A percentile compares a stretch with the other conserved stretches of the same genome.
Evolutionary conservation across 805 yeast species (phyloP).

Genomic region (Teunomyces pallodes): DNA sequence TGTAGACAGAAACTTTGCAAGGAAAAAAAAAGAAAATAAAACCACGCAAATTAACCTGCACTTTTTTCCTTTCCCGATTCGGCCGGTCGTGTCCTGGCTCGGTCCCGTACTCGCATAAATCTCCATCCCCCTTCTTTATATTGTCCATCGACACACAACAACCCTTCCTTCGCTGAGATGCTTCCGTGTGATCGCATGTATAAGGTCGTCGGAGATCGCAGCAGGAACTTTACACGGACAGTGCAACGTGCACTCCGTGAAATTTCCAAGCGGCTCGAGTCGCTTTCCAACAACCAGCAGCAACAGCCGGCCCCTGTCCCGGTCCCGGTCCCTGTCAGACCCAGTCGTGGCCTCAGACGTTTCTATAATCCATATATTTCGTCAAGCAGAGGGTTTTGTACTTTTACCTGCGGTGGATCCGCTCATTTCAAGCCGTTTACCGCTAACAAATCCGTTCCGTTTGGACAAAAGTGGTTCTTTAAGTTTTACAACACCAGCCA

Average conservation of each 20-base stretch:
- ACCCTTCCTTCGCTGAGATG: constrained; percentile 23
- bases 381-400: constrained; percentile 1
- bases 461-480: constrained; percentile 9
- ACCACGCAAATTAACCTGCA: too few species aligned
- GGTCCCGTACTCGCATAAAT: neutral
- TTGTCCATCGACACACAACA: neutral
- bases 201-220: constrained; percentile 33
- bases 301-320: constrained; percentile 24
- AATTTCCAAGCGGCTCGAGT: constrained; percentile 44
- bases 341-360: constrained; percentile 3
- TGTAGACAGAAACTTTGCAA: too few species aligned
- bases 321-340: constrained; percentile 33
- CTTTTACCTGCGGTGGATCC: constrained; percentile 3
- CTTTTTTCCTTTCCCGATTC: neutral
- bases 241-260: constrained; percentile 49
- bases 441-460: constrained; percentile 3
- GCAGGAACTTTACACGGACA: constrained; percentile 46
- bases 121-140: neutral
- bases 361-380: constrained; percentile 3
- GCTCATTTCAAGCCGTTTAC: constrained; percentile 8
- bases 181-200: constrained; percentile 17
- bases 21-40: too few species aligned
- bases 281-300: constrained; percentile 37
- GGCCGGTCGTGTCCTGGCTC: neutral
- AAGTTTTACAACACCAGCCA: constrained; percentile 11